A percentile compares a stretch with the other conserved stretches of the same genome.
phyloP scores from a whole-genome alignment of 257 asterid genomes.

The Ocimum tenuiflorum region DNA sequence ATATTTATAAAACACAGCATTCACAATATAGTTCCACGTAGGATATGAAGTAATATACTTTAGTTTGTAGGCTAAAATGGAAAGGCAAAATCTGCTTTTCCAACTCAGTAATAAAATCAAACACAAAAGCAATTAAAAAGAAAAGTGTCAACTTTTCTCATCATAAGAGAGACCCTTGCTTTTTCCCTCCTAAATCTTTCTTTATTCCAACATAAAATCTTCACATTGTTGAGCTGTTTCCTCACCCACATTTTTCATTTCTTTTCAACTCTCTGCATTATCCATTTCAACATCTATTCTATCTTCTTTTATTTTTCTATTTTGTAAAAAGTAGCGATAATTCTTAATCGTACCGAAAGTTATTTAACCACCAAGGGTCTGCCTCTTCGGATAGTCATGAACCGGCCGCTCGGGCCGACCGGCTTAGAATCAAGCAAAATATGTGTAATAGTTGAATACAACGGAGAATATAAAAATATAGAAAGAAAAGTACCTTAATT shows the following conservation, averaged over 20 bases:
- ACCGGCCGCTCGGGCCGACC: too few species aligned
- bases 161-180: too few species aligned
- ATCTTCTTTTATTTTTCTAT: too few species aligned
- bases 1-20: not conserved
- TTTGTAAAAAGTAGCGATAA: not conserved
- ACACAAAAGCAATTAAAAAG: conserved; percentile 5
- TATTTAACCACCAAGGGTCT: too few species aligned
- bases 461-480: too few species aligned
- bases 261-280: conserved; percentile 4
- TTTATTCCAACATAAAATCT: conserved; percentile 41
- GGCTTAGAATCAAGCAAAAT: too few species aligned
- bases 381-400: too few species aligned
- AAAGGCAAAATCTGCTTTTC: conserved; percentile 32
- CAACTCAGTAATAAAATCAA: conserved; percentile 31
- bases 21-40: conserved; percentile 29
- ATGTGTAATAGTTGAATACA: too few species aligned
- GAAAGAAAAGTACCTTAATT: too few species aligned
- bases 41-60: conserved; percentile 22
- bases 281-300: conserved; percentile 23
- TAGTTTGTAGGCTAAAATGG: too few species aligned
- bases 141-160: too few species aligned
- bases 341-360: not conserved
- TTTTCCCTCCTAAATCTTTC: conserved; percentile 31
- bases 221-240: conserved; percentile 30
- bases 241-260: not conserved